Conservation (phyloP, 805 yeast species). For the Monosporozyma yasuniensis region DNA sequence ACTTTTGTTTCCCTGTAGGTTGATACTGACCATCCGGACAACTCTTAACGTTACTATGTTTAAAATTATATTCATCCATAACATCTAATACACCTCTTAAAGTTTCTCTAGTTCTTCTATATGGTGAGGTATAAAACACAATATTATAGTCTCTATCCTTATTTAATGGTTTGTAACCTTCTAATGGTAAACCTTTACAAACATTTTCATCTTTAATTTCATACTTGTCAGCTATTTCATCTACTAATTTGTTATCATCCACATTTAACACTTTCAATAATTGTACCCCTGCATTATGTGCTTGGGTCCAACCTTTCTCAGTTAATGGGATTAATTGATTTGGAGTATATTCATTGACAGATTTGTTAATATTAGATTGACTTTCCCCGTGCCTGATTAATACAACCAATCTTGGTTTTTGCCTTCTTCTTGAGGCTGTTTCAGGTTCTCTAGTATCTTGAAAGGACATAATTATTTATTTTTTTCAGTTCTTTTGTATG, state of each 20-base stretch:
- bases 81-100: constrained; percentile 59
- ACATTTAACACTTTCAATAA: constrained; percentile 28
- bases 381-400: constrained; percentile 89
- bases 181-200: constrained; percentile 11
- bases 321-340: constrained; percentile 78
- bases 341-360: constrained; percentile 67
- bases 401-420: constrained; percentile 51
- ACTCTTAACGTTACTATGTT: constrained; percentile 19
- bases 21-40: constrained; percentile 14
- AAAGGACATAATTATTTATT: background rate
- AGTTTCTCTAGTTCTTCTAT: constrained; percentile 76
- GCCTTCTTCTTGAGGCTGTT: background rate
- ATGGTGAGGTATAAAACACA: constrained; percentile 80
- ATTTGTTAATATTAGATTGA: constrained; percentile 79
- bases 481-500: background rate
- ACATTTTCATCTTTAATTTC: constrained; percentile 4
- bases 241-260: constrained; percentile 17
- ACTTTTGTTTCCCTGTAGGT: constrained; percentile 20
- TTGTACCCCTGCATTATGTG: constrained; percentile 50
- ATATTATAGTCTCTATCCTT: constrained; percentile 44
- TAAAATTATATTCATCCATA: constrained; percentile 31
- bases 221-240: constrained; percentile 17
- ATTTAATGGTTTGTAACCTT: constrained; percentile 22
- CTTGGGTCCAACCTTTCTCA: constrained; percentile 56
- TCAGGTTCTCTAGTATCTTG: background rate